Conservation (phyloP, 257 asterid species). For the Verbena officinalis region DNA sequence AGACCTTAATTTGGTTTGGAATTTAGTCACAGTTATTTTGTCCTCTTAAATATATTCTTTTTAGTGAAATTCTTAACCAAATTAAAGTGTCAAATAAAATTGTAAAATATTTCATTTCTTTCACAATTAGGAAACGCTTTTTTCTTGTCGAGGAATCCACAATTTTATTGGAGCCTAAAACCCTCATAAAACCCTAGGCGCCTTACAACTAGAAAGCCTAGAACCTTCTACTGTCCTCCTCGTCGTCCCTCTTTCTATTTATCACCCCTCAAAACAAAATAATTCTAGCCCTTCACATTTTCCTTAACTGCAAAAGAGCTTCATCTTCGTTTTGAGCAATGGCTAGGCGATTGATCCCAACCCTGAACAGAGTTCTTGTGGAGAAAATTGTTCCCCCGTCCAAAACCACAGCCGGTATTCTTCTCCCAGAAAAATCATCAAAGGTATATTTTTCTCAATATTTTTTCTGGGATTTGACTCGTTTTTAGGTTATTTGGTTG, state of each 20-base stretch:
- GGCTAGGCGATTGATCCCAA: constrained; percentile 85
- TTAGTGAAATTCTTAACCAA: no score
- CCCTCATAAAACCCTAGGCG: constrained; percentile 45
- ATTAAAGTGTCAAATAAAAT: no score
- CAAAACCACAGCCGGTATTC: constrained; percentile 83
- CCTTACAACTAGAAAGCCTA: constrained; percentile 36
- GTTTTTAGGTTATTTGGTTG: not conserved
- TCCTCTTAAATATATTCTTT: no score
- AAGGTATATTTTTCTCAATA: constrained; percentile 43
- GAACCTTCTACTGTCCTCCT: constrained; percentile 50
- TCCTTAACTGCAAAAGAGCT: not conserved
- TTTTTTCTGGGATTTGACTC: not conserved
- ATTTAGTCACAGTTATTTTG: no score
- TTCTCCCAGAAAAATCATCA: constrained; percentile 81
- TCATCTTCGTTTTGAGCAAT: constrained; percentile 29
- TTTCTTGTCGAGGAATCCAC: no score
- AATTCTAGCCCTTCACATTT: not conserved
- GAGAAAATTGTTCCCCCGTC: constrained; percentile 82
- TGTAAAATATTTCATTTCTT: no score
- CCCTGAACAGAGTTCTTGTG: constrained; percentile 80
- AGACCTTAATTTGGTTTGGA: no score
- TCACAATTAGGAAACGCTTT: no score
- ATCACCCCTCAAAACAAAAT: not conserved
- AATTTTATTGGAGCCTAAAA: not conserved
- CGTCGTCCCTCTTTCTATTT: constrained; percentile 9